Conservation (phyloP, 768 basidiomycete genomes). For the Lactifluus hygrophoroides region DNA sequence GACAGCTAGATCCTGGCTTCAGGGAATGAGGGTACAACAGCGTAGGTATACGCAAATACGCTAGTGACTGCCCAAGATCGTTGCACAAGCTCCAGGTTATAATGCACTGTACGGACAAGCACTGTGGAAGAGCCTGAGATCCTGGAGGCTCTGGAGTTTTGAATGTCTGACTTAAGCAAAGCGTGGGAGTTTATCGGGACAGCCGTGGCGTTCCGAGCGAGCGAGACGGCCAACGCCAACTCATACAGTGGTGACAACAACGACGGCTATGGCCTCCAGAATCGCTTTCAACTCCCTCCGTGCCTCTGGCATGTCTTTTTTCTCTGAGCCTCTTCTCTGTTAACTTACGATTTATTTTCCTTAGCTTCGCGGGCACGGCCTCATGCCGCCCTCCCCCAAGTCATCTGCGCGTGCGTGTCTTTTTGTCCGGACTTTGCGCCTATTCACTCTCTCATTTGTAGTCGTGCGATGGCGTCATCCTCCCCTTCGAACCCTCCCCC, state of each 20-base stretch:
- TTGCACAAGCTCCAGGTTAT: no score
- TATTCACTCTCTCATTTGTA: neutral
- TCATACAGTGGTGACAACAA: neutral
- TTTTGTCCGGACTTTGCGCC: slow-evolving; percentile 11
- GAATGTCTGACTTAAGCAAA: no score
- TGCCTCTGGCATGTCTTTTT: slow-evolving; percentile 18
- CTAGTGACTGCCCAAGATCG: no score
- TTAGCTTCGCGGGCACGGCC: slow-evolving; percentile 22
- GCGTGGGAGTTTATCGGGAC: slow-evolving; percentile 3
- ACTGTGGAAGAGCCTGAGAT: no score
- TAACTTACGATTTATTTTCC: neutral
- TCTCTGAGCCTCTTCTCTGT: neutral
- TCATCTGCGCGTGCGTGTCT: slow-evolving; percentile 38
- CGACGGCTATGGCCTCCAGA: slow-evolving; percentile 24
- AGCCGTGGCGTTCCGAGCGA: neutral
- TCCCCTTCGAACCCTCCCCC: slow-evolving; percentile 50
- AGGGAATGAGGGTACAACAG: no score
- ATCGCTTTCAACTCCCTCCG: slow-evolving; percentile 23
- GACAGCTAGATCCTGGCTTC: no score
- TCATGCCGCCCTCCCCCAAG: slow-evolving; percentile 39
- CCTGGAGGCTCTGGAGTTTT: no score
- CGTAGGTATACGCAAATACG: no score
- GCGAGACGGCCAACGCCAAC: neutral
- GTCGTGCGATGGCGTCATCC: slow-evolving; percentile 30
- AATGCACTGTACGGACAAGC: no score